Evolutionary conservation across 2,329 filamentous ascomycete genomes (phyloP).

Genomic region (Blastomyces emzantsi): DNA sequence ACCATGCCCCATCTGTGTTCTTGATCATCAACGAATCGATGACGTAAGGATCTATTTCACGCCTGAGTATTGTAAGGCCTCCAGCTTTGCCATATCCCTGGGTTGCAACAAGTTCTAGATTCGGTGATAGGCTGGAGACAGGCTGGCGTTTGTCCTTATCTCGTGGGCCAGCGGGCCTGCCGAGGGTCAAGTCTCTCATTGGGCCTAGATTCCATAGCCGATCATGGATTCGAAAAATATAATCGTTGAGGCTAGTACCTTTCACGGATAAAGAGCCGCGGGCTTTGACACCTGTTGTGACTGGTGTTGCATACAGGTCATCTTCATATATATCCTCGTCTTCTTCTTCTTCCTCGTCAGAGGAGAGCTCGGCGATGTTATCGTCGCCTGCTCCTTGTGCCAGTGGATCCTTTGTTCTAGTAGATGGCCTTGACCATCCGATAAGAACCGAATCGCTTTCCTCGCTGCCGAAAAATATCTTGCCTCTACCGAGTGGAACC

Average conservation of each 20-base stretch:
- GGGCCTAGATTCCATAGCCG: constrained; percentile 68
- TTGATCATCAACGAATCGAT: constrained; percentile 63
- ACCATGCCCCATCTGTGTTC: constrained; percentile 70
- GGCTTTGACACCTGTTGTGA: constrained; percentile 17
- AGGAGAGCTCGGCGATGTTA: constrained; percentile 47
- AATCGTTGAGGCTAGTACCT: constrained; percentile 40
- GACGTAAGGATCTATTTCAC: constrained; percentile 64
- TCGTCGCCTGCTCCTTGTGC: constrained; percentile 43
- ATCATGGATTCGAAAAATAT: constrained; percentile 70
- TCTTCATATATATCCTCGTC: constrained; percentile 52
- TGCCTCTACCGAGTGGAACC: constrained; percentile 56
- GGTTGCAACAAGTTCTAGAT: constrained; percentile 46
- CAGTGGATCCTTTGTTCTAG: constrained; percentile 51
- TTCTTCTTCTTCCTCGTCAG: constrained; percentile 49
- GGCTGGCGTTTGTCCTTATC: constrained; percentile 35
- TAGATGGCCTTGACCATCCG: constrained; percentile 63
- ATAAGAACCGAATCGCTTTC: constrained; percentile 71
- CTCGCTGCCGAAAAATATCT: constrained; percentile 79
- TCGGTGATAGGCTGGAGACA: constrained; percentile 35
- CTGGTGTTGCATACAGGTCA: constrained; percentile 38
- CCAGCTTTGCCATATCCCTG: constrained; percentile 49
- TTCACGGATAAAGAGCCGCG: constrained; percentile 19
- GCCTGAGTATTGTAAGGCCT: constrained; percentile 67
- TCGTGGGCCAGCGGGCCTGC: constrained; percentile 41
- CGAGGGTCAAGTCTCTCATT: constrained; percentile 64